Evolutionary conservation across 73 alveolate genomes (phyloP).

Genomic region (Paramecium octaurelia): DNA sequence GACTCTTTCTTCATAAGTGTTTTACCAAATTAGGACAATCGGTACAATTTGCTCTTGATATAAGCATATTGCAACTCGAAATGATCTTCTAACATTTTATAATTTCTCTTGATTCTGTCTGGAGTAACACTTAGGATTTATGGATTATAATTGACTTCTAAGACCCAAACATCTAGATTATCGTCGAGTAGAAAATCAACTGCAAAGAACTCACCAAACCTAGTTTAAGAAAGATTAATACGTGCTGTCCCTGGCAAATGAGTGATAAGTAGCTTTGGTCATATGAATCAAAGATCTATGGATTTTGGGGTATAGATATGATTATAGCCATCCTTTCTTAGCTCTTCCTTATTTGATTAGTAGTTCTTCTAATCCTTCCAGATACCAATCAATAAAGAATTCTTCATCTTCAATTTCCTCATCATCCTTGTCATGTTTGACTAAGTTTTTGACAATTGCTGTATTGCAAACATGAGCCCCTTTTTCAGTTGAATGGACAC

Average conservation of each 20-base stretch:
- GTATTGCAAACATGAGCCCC: constrained; percentile 63
- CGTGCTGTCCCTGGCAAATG: constrained; percentile 44
- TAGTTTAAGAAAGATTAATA: not conserved
- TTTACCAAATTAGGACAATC: constrained; percentile 26
- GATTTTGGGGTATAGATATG: constrained; percentile 32
- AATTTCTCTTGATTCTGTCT: constrained; percentile 51
- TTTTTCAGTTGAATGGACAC: constrained; percentile 36
- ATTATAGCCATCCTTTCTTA: constrained; percentile 52
- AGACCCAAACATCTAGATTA: constrained; percentile 51
- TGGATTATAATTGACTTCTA: constrained; percentile 58
- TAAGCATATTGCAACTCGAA: constrained; percentile 40
- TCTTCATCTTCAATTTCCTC: constrained; percentile 56
- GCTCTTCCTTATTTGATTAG: constrained; percentile 33
- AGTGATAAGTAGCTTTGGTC: constrained; percentile 35
- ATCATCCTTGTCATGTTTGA: not conserved
- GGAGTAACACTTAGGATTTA: constrained; percentile 31
- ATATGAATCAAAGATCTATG: constrained; percentile 53
- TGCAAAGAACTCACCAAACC: constrained; percentile 55
- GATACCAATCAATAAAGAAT: constrained; percentile 47
- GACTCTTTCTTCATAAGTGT: not conserved
- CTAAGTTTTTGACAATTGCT: not conserved
- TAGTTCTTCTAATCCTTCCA: constrained; percentile 9
- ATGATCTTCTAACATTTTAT: constrained; percentile 56
- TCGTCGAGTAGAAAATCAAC: constrained; percentile 59
- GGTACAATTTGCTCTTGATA: not conserved